Base-by-base conservation (phyloP, 2,329 filamentous ascomycete genomes). In the Beauveria asiatica region DNA sequence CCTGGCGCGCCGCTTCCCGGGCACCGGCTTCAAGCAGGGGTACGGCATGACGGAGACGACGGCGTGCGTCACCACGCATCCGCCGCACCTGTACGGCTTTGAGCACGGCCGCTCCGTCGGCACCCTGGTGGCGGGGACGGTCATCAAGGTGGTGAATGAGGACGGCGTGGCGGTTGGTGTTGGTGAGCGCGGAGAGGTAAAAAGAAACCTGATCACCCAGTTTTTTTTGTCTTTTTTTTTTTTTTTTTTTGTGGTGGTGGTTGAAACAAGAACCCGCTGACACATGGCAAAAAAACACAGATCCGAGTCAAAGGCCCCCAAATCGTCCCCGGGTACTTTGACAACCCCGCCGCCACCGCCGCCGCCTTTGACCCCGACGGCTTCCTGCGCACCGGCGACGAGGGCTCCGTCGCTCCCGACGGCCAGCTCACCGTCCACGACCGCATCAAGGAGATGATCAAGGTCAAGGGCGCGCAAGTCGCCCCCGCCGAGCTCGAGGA, bases 11-110 rank as follows among this genome's bases (percentile, higher is more conserved):
- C 42, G 59, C 17, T 61, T 68, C 3, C 64, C 67, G 0, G 45
- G 63, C 8, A 53, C 57, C 0, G 62, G 64, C 0, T 65, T 67
- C 41, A 65, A 62, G 30, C 66, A 68, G 27, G 61, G 90, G 74
- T 96, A 95, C 69, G 90, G 91, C 48, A 94, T 94, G 90, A 96
- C 90, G 1, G 91, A 96, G 74, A 94, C 90, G 0, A 80, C 78
- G 33, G 76, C 83, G 73, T 81, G 80, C 50, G 93, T 94, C 87
- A 92, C 89, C 0, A 78, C 84, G 0, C 90, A 94, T 66, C 85
- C 89, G 0, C 75, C 89, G 0, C 81, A 82, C 30, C 88, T 87
- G 71, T 79, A 90, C 27, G 86, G 21, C 37, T 67, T 54, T 13
- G 53, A 62, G 11, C 62, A 65, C 23, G 63, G 33, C 3, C 21